These are phyloP conservation scores for Leccinum arenicola DNA, from an alignment of 768 basidiomycete species.

Conservation along the genomic window DNA sequence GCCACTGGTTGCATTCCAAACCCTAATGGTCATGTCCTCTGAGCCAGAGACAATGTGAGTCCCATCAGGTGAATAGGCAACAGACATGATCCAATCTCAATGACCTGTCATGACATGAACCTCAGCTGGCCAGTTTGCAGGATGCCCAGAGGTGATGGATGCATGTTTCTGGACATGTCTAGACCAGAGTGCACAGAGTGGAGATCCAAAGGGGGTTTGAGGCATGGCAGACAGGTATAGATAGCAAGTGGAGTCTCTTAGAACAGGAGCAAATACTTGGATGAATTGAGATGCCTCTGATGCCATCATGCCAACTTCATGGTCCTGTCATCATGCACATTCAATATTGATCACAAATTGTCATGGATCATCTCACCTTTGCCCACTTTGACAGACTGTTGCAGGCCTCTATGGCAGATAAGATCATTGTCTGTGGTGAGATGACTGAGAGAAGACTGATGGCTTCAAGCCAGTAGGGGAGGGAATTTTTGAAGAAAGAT, in stretches of 20 bases:
- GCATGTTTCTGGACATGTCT: no score
- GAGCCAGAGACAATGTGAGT: neutral
- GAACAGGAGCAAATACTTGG: no score
- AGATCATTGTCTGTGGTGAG: neutral
- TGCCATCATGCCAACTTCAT: neutral
- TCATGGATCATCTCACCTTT: neutral
- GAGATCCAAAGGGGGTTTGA: no score
- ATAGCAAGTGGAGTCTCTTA: no score
- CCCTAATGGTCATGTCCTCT: no score
- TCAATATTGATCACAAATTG: neutral
- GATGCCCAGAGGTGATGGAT: no score
- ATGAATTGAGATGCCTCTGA: no score
- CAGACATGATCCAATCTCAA: neutral
- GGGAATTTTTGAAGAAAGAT: constrained; percentile 19
- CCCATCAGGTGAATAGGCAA: neutral
- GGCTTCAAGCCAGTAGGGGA: constrained; percentile 40
- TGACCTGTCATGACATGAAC: neutral
- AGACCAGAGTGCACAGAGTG: no score
- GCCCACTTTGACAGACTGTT: neutral
- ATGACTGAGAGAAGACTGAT: constrained; percentile 21
- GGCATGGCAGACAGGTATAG: no score
- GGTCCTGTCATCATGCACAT: neutral
- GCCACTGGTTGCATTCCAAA: no score
- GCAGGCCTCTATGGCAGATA: neutral
- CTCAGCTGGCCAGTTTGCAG: neutral